Base-by-base conservation (phyloP, 768 basidiomycete genomes). In the Tricholoma sp. region DNA sequence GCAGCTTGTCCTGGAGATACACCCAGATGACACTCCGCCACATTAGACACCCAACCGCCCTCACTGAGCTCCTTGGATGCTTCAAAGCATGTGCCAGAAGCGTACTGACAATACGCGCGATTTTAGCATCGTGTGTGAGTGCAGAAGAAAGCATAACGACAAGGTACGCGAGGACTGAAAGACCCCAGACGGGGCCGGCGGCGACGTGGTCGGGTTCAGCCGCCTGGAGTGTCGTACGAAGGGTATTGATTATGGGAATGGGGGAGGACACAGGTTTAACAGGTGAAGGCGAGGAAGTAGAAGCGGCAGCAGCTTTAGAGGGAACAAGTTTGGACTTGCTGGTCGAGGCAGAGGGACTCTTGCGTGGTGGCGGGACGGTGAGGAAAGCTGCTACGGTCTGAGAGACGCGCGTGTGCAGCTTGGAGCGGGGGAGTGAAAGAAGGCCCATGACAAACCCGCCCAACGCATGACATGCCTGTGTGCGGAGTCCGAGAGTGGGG, bases 181-280 rank as follows among this genome's bases (percentile, higher is more conserved):
- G 73, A 4, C 80, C 85, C 91, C 91, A 92, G 1, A 87, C 83
- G 8, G 91, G 89, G 1, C 89, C 88, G 63, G 90, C 85, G 1
- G 88, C 86, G 7, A 80, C 79, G 58, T 85, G 79, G 6, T 70
- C 66, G 2, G 84, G 84, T 6, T 87, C 84, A 3, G 72, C 67
- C 1, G 79, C 74, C 13, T 69, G 69, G 47, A 91, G 71, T 1
- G 85, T 87, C 0, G 82, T 82, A 28, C 86, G 82, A 5, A 91
- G 75, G 1, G 86, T 87, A 50, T 85, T 82, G 36, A 85, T 67
- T 57, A 91, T 85, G 3, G 70, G 34, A 1, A 84, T 69, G 48
- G 88, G 86, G 61, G 57, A 58, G 17, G 66, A 63, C 20, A 56
- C 51, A 1, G 56, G 55, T 34, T 61, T 58, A 9, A 28, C 37